These are phyloP conservation scores for Globisporangium cederbergense DNA, from an alignment of 352 stramenopile species.

Conservation along the genomic window DNA sequence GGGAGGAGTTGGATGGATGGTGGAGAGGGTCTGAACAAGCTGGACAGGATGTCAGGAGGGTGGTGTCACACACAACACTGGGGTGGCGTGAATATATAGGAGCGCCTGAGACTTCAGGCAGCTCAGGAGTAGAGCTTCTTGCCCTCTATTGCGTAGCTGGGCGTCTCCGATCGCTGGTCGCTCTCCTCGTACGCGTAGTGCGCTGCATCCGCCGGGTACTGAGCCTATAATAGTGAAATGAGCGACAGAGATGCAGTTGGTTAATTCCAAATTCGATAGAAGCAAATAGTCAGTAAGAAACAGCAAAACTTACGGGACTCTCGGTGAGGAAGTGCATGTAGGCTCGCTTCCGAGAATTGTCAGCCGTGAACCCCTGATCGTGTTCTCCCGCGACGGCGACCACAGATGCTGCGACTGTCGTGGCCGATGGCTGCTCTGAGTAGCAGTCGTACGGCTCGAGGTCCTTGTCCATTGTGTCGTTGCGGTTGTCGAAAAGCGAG, in stretches of 20 bases:
- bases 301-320: conserved; percentile 27
- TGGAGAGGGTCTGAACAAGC: not conserved
- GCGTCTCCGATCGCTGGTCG: conserved; percentile 24
- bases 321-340: conserved; percentile 83
- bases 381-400: not conserved
- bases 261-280: not conserved
- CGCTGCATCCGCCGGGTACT: conserved; percentile 22
- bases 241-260: not conserved
- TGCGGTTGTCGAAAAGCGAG: conserved; percentile 62
- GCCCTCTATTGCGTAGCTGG: conserved; percentile 64
- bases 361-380: conserved; percentile 7
- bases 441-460: conserved; percentile 81
- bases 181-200: conserved; percentile 37
- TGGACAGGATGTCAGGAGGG: not conserved
- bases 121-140: conserved; percentile 75
- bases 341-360: conserved; percentile 54
- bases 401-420: not conserved
- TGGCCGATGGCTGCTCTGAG: conserved; percentile 19
- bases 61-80: not conserved
- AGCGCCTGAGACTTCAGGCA: not conserved
- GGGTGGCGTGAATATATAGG: conserved; percentile 8
- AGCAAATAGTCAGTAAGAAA: not conserved
- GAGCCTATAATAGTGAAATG: conserved; percentile 3
- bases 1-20: not conserved
- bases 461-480: conserved; percentile 36